phyloP scores from a whole-genome alignment of 805 yeast genomes.

The Saccharomycopsis sp. region DNA sequence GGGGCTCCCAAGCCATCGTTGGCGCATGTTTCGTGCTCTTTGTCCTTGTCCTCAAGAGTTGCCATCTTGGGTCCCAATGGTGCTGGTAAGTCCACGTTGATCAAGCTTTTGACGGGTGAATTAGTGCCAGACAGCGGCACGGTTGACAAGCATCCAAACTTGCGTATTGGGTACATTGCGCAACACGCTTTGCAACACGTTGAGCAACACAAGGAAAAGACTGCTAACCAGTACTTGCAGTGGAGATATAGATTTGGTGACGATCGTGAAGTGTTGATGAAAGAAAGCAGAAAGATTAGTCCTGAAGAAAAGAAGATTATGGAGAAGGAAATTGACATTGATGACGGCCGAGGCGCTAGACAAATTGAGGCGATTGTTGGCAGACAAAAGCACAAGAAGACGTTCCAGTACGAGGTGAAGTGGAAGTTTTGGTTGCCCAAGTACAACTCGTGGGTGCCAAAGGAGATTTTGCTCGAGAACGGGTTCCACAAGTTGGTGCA shows the following conservation, averaged over 20 bases:
- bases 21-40: slow-evolving; percentile 72
- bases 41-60: slow-evolving; percentile 91
- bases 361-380: slow-evolving; percentile 91
- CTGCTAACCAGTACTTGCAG: slow-evolving; percentile 95
- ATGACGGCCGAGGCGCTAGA: slow-evolving; percentile 84
- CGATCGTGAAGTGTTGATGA: slow-evolving; percentile 90
- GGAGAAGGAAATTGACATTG: slow-evolving; percentile 68
- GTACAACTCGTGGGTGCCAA: slow-evolving; percentile 88
- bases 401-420: slow-evolving; percentile 94
- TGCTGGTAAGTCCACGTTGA: slow-evolving; percentile 96
- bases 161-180: slow-evolving; percentile 97
- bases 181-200: slow-evolving; percentile 98
- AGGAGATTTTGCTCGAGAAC: slow-evolving; percentile 68
- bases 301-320: slow-evolving; percentile 70
- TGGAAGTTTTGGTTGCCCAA: slow-evolving; percentile 91
- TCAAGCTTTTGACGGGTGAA: slow-evolving; percentile 89
- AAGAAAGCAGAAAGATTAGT: slow-evolving; percentile 83
- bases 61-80: slow-evolving; percentile 97
- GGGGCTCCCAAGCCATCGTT: slow-evolving; percentile 82
- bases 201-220: slow-evolving; percentile 93
- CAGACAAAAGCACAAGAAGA: slow-evolving; percentile 90
- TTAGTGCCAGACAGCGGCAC: slow-evolving; percentile 76
- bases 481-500: slow-evolving; percentile 89
- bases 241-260: slow-evolving; percentile 98
- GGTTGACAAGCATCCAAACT: slow-evolving; percentile 95